These are phyloP conservation scores for Boletus huronensis DNA, from an alignment of 768 basidiomycete species.

Conservation along the genomic window DNA sequence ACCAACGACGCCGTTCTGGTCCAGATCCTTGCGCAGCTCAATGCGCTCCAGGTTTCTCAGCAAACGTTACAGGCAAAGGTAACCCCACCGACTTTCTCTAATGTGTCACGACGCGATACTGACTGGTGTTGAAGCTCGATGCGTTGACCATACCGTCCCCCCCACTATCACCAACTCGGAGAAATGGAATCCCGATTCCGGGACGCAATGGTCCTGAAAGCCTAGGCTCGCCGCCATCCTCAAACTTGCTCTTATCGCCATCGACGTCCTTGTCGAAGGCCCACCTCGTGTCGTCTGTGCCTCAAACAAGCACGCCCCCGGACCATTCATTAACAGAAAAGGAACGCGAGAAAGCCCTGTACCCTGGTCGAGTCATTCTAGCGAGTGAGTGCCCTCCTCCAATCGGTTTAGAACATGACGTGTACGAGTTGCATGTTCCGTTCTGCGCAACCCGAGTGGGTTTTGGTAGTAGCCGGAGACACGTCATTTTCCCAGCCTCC, in stretches of 20 bases:
- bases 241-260: constrained; percentile 28
- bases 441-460: not conserved
- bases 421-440: not conserved
- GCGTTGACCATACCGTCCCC: constrained; percentile 32
- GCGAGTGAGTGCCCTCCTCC: constrained; percentile 57
- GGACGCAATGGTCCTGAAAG: constrained; percentile 12
- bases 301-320: constrained; percentile 13
- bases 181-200: constrained; percentile 29
- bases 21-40: constrained; percentile 71
- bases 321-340: constrained; percentile 41
- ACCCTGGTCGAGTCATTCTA: constrained; percentile 78
- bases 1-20: constrained; percentile 54
- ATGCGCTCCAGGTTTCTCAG: constrained; percentile 68
- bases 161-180: constrained; percentile 19
- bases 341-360: constrained; percentile 70
- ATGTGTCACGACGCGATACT: not conserved
- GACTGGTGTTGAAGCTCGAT: constrained; percentile 45
- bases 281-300: constrained; percentile 28
- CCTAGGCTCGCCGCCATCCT: constrained; percentile 22
- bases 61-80: constrained; percentile 81
- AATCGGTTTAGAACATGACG: not conserved
- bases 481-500: constrained; percentile 8
- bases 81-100: not conserved
- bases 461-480: not conserved
- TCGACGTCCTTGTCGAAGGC: constrained; percentile 25